These are phyloP conservation scores for Colletotrichum magnum DNA, from an alignment of 2,329 filamentous ascomycete genomes.

Conservation along the genomic window DNA sequence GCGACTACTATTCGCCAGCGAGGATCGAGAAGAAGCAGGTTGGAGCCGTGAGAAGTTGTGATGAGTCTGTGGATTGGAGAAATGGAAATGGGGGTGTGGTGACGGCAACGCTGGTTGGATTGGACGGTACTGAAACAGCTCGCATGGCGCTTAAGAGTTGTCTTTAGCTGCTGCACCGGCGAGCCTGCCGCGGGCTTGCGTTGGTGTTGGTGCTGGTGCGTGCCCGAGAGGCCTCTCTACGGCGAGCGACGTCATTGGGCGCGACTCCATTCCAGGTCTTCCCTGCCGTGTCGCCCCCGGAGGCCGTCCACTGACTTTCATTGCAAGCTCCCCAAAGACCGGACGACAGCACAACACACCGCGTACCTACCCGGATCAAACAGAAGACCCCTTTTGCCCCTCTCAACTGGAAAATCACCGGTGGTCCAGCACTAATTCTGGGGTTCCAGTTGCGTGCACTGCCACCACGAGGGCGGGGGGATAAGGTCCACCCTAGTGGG, in stretches of 20 bases:
- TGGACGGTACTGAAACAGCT: conserved; percentile 30
- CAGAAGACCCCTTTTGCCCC: background rate
- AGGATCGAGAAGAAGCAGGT: conserved; percentile 4
- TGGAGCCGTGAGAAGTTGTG: conserved; percentile 19
- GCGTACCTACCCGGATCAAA: background rate
- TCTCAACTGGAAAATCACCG: background rate
- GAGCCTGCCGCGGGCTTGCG: no score
- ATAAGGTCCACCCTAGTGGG: background rate
- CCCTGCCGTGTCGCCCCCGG: conserved; percentile 14
- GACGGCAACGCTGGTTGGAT: conserved; percentile 33
- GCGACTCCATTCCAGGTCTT: conserved; percentile 16
- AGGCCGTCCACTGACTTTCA: background rate
- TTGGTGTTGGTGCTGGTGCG: conserved; percentile 8
- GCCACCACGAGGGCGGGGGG: conserved; percentile 7
- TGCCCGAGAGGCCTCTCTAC: conserved; percentile 38
- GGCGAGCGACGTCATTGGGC: conserved; percentile 39
- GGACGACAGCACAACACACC: background rate
- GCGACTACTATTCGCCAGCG: conserved; percentile 28
- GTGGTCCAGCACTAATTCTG: background rate
- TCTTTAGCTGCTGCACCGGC: background rate
- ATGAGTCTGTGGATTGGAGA: conserved; percentile 23
- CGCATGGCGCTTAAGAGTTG: conserved; percentile 39
- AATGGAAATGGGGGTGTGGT: conserved; percentile 26
- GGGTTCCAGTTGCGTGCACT: conserved; percentile 22
- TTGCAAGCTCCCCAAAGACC: background rate